Percentiles rank a stretch among this genome's conserved stretches.
Conservation (phyloP, 805 yeast genomes). For the Yamadazyma ubonensis region DNA sequence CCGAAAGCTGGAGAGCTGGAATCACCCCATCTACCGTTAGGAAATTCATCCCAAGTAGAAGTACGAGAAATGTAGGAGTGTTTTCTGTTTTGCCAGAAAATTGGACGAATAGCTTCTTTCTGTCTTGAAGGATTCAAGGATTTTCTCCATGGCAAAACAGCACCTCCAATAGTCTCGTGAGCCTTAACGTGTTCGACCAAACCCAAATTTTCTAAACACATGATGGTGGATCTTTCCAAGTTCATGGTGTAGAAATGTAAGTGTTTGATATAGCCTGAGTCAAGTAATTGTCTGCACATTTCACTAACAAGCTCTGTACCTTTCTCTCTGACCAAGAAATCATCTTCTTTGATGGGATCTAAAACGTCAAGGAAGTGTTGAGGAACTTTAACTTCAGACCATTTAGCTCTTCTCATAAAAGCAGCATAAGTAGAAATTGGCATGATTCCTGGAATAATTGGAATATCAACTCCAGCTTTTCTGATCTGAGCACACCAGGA, state of each 20-base stretch:
- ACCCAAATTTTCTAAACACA: conserved; percentile 77
- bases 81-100: conserved; percentile 94
- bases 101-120: conserved; percentile 85
- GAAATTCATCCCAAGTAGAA: conserved; percentile 95
- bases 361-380: conserved; percentile 63
- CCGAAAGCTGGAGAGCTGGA: conserved; percentile 97
- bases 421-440: conserved; percentile 95
- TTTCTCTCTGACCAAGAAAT: conserved; percentile 76
- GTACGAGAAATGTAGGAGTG: conserved; percentile 87
- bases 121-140: conserved; percentile 78
- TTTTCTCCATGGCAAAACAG: conserved; percentile 82
- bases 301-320: conserved; percentile 82
- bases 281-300: conserved; percentile 73
- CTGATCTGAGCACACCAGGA: conserved; percentile 75
- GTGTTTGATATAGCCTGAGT: conserved; percentile 75
- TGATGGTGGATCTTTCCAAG: conserved; percentile 83
- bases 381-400: conserved; percentile 89
- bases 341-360: conserved; percentile 87
- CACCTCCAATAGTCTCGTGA: conserved; percentile 40
- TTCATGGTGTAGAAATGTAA: conserved; percentile 98
- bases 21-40: conserved; percentile 99
- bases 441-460: conserved; percentile 97
- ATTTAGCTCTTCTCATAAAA: conserved; percentile 87
- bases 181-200: conserved; percentile 47
- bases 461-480: conserved; percentile 70